Percentiles rank a stretch among this genome's conserved stretches.
phyloP scores from a whole-genome alignment of 2,329 filamentous ascomycete species.

The Trichoderma sp. region DNA sequence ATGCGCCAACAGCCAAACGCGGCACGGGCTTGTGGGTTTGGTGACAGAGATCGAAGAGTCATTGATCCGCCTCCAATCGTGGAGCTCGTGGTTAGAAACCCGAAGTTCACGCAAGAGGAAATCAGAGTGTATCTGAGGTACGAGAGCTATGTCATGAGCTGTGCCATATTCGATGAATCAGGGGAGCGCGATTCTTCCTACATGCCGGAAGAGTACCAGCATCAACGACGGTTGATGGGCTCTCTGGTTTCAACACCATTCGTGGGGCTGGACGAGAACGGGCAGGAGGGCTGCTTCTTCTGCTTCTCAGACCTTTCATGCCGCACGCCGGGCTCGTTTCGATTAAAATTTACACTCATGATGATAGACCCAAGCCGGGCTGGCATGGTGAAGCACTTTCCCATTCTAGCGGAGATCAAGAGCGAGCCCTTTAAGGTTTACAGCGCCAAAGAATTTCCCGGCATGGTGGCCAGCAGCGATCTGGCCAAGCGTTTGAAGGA shows the following conservation, averaged over 20 bases:
- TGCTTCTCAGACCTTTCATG: slow-evolving; percentile 81
- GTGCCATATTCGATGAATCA: slow-evolving; percentile 69
- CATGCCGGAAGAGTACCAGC: slow-evolving; percentile 68
- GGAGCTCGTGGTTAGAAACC: slow-evolving; percentile 64
- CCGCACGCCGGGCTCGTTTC: slow-evolving; percentile 71
- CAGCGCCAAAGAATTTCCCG: slow-evolving; percentile 81
- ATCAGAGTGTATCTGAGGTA: slow-evolving; percentile 50
- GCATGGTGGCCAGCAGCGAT: slow-evolving; percentile 74
- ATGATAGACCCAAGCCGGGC: slow-evolving; percentile 62
- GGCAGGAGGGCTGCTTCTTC: slow-evolving; percentile 76
- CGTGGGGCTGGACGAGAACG: slow-evolving; percentile 69
- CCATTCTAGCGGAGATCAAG: slow-evolving; percentile 51
- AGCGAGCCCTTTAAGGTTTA: slow-evolving; percentile 76
- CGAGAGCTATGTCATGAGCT: slow-evolving; percentile 69
- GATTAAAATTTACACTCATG: slow-evolving; percentile 70
- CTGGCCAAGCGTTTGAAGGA: slow-evolving; percentile 71
- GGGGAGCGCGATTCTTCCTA: slow-evolving; percentile 65
- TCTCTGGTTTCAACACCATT: slow-evolving; percentile 74
- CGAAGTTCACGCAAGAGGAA: slow-evolving; percentile 53
- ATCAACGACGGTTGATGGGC: slow-evolving; percentile 75
- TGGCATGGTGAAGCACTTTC: slow-evolving; percentile 45
- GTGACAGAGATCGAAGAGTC: slow-evolving; percentile 75
- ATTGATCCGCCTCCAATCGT: slow-evolving; percentile 83
- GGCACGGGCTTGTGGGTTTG: slow-evolving; percentile 77
- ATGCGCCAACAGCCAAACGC: slow-evolving; percentile 77